phyloP scores from a whole-genome alignment of 495 filamentous ascomycete species.

The Durotheca rogersii region DNA sequence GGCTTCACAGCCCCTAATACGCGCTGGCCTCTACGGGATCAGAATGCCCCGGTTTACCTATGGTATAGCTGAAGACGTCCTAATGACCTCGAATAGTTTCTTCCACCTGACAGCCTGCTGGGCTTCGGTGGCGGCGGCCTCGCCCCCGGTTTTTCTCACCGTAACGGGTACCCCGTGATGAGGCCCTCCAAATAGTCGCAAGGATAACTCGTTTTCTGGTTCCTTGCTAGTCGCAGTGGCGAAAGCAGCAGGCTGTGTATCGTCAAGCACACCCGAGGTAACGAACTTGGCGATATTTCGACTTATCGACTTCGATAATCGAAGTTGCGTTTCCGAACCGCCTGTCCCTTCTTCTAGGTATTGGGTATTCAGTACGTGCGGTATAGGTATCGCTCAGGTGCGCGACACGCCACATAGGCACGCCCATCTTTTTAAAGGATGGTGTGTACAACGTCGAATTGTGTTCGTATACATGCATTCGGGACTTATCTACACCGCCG shows the following conservation, averaged over 20 bases:
- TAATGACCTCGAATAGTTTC: slow-evolving; percentile 12
- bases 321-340: background rate
- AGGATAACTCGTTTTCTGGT: slow-evolving; percentile 1
- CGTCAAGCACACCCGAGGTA: background rate
- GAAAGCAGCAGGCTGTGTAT: slow-evolving; percentile 4
- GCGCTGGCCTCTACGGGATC: no score
- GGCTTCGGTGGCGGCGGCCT: background rate
- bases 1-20: no score
- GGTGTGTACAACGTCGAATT: background rate
- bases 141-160: background rate
- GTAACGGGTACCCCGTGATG: slow-evolving; percentile 1
- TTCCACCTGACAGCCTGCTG: slow-evolving; percentile 6
- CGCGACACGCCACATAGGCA: background rate
- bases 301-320: slow-evolving; percentile 2
- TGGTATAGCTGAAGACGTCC: no score
- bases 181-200: slow-evolving; percentile 4
- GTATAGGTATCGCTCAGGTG: background rate
- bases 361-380: background rate
- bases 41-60: no score
- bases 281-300: slow-evolving; percentile 12
- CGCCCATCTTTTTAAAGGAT: slow-evolving; percentile 5
- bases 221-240: background rate
- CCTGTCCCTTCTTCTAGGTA: background rate
- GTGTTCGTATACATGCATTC: slow-evolving; percentile 2
- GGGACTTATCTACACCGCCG: slow-evolving; percentile 1